Conservation (phyloP, 1,284 basidiomycete genomes). For the Puccinia horiana region DNA sequence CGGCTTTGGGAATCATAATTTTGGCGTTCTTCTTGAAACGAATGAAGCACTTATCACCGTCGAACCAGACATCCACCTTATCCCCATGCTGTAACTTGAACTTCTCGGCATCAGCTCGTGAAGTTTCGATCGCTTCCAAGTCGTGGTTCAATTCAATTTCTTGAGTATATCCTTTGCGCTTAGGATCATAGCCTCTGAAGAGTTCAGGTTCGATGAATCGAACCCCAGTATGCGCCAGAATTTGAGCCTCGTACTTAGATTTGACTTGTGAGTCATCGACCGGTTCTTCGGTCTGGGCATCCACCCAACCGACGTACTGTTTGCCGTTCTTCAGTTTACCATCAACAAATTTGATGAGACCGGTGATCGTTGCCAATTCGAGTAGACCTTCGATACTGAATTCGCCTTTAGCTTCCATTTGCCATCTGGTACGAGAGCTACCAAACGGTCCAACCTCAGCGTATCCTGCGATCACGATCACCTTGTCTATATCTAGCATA, state of each 20-base stretch:
- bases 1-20: conserved; percentile 88
- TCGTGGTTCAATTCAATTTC: conserved; percentile 96
- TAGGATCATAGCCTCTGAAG: conserved; percentile 95
- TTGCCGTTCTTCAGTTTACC: conserved; percentile 89
- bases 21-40: conserved; percentile 99
- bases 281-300: conserved; percentile 89
- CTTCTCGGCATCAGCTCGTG: conserved; percentile 84
- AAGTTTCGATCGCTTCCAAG: conserved; percentile 90
- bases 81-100: conserved; percentile 97
- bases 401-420: conserved; percentile 92
- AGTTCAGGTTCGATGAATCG: conserved; percentile 72
- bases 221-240: conserved; percentile 88
- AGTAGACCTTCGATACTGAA: conserved; percentile 96
- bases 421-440: conserved; percentile 96
- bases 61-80: conserved; percentile 87
- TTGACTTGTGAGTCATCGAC: conserved; percentile 97
- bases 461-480: conserved; percentile 92
- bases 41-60: conserved; percentile 84
- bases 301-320: conserved; percentile 96
- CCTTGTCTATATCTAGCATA: conserved; percentile 90
- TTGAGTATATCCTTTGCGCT: conserved; percentile 94
- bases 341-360: conserved; percentile 96
- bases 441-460: conserved; percentile 99
- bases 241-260: conserved; percentile 90
- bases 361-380: conserved; percentile 99